Base-by-base conservation (phyloP, 345 rosid genomes). In the Aquilaria malaccensis region DNA sequence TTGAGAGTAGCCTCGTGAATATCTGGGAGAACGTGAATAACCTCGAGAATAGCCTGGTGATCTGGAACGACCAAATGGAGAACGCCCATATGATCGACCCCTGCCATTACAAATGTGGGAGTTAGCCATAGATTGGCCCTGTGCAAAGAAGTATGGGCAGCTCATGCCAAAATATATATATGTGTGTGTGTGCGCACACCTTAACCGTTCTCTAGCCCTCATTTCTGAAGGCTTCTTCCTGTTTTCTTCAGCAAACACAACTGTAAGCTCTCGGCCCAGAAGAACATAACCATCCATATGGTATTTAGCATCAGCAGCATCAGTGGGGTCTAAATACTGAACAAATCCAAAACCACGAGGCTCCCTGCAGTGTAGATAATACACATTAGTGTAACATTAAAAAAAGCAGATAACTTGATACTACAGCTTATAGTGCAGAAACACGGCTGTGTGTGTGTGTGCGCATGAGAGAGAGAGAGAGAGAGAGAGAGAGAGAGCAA, bases 301-400 rank as follows among this genome's bases (percentile, higher is more conserved):
- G 71, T 80, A 77, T 66, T 92, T 87, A 32, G 95, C 97, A 75
- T 91, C 95, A 12, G 85, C 88, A 61, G 98, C 96, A 85, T 92
- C 98, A 61, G 80, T 89, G 46, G 90, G 85, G 64, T 91, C 87
- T 47, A 81, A 61, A 79, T 68, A 91, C 68, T 91, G 98, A 59
- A 91, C 84, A 76, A 91, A 91, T 41, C 98, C 98, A 63, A 91
- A 91, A 31, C 98, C 98, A 3, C 96, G 91, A 4, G 96, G 96
- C 65, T 81, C 85, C 78, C 98, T 91, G 79, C 73, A 70, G 6
- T 29, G 66, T 15, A 50, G 48, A 72, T 50, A 66, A 66, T 58
- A 22, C 4, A 15, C 56, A 64, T 52, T 45, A 48, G 30, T 33
- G 22, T 31, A 3, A 52, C 10, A 41, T 14, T 45, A 29, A 15